These are phyloP conservation scores for Penicillium bialowiezense DNA, from an alignment of 495 filamentous ascomycete species.

Conservation along the genomic window DNA sequence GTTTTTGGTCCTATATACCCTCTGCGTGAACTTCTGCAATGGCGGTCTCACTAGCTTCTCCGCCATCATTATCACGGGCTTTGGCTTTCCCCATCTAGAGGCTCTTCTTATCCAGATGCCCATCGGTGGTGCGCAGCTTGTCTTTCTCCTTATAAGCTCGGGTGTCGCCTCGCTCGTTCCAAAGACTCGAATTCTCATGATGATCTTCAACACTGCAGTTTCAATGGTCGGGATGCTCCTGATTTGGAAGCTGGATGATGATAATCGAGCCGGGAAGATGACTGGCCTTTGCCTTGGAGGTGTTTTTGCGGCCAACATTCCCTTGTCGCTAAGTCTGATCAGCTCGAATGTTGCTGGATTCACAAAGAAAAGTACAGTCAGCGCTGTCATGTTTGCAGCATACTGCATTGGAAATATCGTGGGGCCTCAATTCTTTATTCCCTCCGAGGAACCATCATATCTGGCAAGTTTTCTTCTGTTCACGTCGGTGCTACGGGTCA, in stretches of 20 bases:
- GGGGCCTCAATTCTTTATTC: conserved; percentile 36
- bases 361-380: conserved; percentile 58
- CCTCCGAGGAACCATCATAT: conserved; percentile 33
- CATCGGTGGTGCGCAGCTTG: conserved; percentile 34
- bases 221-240: conserved; percentile 55
- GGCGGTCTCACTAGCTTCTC: conserved; percentile 46
- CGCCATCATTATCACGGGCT: conserved; percentile 37
- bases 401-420: conserved; percentile 41
- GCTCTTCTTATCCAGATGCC: conserved; percentile 38
- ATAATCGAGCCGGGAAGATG: conserved; percentile 49
- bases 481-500: neutral
- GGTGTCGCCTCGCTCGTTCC: conserved; percentile 27
- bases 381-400: conserved; percentile 34
- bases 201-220: conserved; percentile 26
- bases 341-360: conserved; percentile 61
- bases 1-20: conserved; percentile 36
- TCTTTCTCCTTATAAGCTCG: conserved; percentile 32
- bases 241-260: conserved; percentile 52
- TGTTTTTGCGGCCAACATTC: conserved; percentile 52
- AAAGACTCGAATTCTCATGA: conserved; percentile 30
- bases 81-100: conserved; percentile 38
- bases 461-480: conserved; percentile 18
- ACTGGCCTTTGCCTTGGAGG: conserved; percentile 54
- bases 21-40: conserved; percentile 43
- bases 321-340: conserved; percentile 53